These are phyloP conservation scores for Ocimum tenuiflorum DNA, from an alignment of 257 asterid species.

Conservation along the genomic window DNA sequence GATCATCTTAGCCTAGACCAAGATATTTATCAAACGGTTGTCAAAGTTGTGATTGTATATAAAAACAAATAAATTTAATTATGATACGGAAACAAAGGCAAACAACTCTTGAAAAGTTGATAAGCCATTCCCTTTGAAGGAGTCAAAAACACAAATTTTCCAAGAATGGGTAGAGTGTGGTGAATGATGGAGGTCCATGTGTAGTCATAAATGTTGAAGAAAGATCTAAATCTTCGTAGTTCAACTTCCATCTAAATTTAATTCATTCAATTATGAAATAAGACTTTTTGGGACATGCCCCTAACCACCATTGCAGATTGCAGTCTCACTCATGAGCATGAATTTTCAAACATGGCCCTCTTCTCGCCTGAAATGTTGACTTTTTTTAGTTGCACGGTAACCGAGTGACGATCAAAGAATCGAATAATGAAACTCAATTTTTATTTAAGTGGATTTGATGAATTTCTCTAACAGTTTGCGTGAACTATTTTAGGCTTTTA, in stretches of 20 bases:
- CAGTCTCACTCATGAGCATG: background rate
- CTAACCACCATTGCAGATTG: background rate
- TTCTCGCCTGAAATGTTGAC: background rate
- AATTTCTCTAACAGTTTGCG: no score
- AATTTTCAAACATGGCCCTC: background rate
- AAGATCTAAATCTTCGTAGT: background rate
- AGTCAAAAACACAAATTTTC: constrained; percentile 12
- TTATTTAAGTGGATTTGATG: no score
- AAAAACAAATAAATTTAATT: background rate
- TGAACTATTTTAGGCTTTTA: no score
- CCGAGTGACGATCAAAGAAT: no score
- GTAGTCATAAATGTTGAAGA: constrained; percentile 16
- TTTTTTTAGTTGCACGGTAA: no score
- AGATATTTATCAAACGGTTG: background rate
- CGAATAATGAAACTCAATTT: no score
- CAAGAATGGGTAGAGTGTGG: background rate
- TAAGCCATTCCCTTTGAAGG: background rate
- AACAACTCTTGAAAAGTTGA: constrained; percentile 8
- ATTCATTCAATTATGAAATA: background rate
- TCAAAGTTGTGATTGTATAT: background rate
- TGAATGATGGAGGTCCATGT: background rate
- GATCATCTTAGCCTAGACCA: background rate
- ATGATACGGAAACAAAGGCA: background rate
- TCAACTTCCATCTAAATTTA: constrained; percentile 1
- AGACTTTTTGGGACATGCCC: background rate